Conservation (phyloP, 805 yeast species). For the Helenozyma baotianmanensis region DNA sequence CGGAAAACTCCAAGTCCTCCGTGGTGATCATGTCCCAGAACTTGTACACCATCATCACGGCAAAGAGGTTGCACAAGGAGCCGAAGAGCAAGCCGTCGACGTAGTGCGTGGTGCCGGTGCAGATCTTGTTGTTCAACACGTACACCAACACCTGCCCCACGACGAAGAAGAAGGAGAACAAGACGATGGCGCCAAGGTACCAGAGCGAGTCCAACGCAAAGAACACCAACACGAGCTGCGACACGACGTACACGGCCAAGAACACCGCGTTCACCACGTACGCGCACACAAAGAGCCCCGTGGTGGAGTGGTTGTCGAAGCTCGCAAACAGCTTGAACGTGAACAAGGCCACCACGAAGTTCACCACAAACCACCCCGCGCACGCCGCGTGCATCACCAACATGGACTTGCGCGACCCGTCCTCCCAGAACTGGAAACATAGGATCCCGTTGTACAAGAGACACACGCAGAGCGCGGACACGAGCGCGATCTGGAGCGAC, state of each 20-base stretch:
- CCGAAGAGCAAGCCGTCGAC: conserved; percentile 88
- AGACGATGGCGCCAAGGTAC: conserved; percentile 81
- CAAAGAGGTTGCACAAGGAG: conserved; percentile 70
- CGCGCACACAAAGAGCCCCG: conserved; percentile 63
- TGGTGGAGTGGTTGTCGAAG: conserved; percentile 49
- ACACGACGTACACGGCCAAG: conserved; percentile 55
- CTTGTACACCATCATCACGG: conserved; percentile 93
- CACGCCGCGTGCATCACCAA: conserved; percentile 49
- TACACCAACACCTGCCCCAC: conserved; percentile 78
- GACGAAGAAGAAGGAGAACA: conserved; percentile 69
- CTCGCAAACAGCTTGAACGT: conserved; percentile 66
- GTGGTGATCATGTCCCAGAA: conserved; percentile 95
- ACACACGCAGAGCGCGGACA: conserved; percentile 67
- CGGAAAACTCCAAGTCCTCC: conserved; percentile 91
- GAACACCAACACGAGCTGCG: conserved; percentile 65
- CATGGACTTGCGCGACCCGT: conserved; percentile 71
- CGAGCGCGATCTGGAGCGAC: conserved; percentile 70
- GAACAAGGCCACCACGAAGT: conserved; percentile 62
- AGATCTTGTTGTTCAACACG: conserved; percentile 61
- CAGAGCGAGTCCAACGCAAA: conserved; percentile 71
- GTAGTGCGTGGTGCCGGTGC: conserved; percentile 74
- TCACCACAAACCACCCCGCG: conserved; percentile 53
- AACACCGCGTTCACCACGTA: conserved; percentile 70
- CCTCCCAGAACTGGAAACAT: conserved; percentile 92
- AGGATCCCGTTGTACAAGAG: conserved; percentile 70